Evolutionary conservation across 768 basidiomycete genomes (phyloP), one percentile per base, ranked within the genome.

Genomic region (Rhizopogon rudus): DNA sequence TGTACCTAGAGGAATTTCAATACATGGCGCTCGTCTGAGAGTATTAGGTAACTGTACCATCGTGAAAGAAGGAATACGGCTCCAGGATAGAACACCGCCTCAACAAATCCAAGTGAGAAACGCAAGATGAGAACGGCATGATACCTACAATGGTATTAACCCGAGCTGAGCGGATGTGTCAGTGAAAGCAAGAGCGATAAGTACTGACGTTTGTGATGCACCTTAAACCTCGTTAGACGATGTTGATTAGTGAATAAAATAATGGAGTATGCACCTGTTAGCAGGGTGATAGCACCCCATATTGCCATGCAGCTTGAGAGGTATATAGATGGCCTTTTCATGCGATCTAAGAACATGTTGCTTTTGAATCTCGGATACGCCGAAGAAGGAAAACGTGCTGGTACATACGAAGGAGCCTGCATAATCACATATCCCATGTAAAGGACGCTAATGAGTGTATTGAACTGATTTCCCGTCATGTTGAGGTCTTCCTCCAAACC

Each of bases 351-450:
- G 53, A 86, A 80, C 76, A 85, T 83, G 61, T 87, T 88, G 17
- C 87, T 89, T 60, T 6, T 33, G 40, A n/a, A 42, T 16, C 20
- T 56, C 40, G 53, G 20, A 46, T 37, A 40, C 35, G 16, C 10
- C 14, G 16, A 13, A 46, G 22, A 13, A 42, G 2, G 17, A 20
- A 10, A 14, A 17, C n/a, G 40, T 10, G 37, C 6, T 46, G n/a
- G 40, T 61, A 69, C 83, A 63, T 58, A 85, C 82, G 84, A 86
- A 20, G 86, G 86, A 52, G 86, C 77, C 65, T 90, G 87, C 84
- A 87, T 88, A 25, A 87, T 68, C 55, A 84, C 82, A 61, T 88
- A 89, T 28, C 85, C 85, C 43, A 85, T 76, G 60, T 84, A 86
- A 48, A 86, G 75, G 57, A 87, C 79, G 28, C 84, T 83, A 20